Evolutionary conservation across 331 rosid species (phyloP).

Genomic region (Rhamnella rubrinervis): DNA sequence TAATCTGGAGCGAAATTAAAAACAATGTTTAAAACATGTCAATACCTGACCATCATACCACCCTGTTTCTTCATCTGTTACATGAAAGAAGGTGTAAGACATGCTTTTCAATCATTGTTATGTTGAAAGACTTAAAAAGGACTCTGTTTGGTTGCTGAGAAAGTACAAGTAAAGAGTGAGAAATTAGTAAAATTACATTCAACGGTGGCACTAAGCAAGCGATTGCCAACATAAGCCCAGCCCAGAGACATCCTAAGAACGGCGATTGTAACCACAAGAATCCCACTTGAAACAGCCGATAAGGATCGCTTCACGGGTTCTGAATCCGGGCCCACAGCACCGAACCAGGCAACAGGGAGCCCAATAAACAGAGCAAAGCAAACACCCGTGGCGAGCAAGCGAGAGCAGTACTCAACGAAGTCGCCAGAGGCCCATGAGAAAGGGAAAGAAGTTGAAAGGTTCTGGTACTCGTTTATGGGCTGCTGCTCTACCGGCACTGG

Average conservation of each 20-base stretch:
- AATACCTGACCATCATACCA: constrained; percentile 97
- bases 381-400: constrained; percentile 64
- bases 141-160: not conserved
- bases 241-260: constrained; percentile 93
- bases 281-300: constrained; percentile 70
- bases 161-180: not conserved
- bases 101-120: not conserved
- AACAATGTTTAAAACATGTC: not conserved
- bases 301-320: constrained; percentile 61
- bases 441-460: constrained; percentile 72
- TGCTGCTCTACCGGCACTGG: constrained; percentile 87
- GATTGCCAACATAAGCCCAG: constrained; percentile 95
- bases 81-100: constrained; percentile 4
- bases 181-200: constrained; percentile 50
- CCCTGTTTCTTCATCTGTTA: constrained; percentile 94
- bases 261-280: constrained; percentile 63
- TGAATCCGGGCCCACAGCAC: constrained; percentile 61
- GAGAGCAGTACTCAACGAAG: constrained; percentile 56
- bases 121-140: not conserved
- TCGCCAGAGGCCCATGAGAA: constrained; percentile 88
- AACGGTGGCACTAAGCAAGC: constrained; percentile 93
- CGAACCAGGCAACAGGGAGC: constrained; percentile 83
- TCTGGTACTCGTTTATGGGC: constrained; percentile 83
- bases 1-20: too few species aligned
- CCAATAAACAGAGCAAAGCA: constrained; percentile 71